Evolutionary conservation across 2,329 filamentous ascomycete species (phyloP), one percentile per base, ranked within the genome.

Genomic region (Botryosphaeria dothidea): DNA sequence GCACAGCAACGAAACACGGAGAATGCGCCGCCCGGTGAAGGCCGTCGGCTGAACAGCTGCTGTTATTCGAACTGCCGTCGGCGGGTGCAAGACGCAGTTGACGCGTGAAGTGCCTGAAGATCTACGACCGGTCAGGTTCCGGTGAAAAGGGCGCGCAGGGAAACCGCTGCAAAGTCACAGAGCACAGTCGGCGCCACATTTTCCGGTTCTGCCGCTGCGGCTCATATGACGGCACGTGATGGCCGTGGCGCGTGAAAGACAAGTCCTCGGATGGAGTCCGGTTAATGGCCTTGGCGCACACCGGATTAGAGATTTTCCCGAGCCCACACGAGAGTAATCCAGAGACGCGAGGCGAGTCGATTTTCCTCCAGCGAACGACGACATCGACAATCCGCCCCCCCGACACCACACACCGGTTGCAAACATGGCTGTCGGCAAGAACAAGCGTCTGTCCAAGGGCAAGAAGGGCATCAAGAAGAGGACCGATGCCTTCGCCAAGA

Each of bases 381-480:
- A 65, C 63, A 31, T 72, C 74, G 70, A 75, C 75, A 71, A 73
- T 72, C 69, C 72, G 66, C 68, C 36, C 67, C n/a, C 46, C 58
- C 65, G 67, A 66, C 67, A 68, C 65, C 69, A 69, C 71, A 68
- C 66, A 69, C 72, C 78, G 82, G 82, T 87, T 85, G 85, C 85
- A 88, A 89, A 82, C 82, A 90, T 92, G 90, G 90, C 90, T 87
- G 90, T 92, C 83, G 90, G 90, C 86, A 92, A 92, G 92, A 99
- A 99, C 90, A 99, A 99, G 93, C 93, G 95, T 88, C 90, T 99
- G 87, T 98, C 95, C 74, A 99, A 99, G 90, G 95, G 95, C 86
- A 99, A 98, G 92, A 99, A 99, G 90, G 94, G 95, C 84, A 88
- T 98, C 82, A 98, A 98, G 92, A 98, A 99, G 94, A 94, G 94